phyloP scores from a whole-genome alignment of 2,329 filamentous ascomycete species.

The Elsinoe ampelina region DNA sequence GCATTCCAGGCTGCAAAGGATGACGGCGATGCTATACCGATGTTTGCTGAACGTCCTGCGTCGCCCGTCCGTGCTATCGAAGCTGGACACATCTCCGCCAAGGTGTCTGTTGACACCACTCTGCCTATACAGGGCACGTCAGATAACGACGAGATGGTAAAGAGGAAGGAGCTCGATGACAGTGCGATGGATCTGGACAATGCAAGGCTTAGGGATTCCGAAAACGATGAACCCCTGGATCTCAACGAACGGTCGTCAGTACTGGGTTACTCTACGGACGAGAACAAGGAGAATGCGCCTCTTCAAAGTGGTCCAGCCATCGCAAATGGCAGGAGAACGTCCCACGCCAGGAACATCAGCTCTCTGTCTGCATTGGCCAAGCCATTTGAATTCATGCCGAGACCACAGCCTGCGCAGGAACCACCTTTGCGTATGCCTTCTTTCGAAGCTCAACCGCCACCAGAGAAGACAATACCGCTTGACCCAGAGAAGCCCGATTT shows the following conservation, averaged over 20 bases:
- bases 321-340: neutral
- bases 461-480: neutral
- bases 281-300: slow-evolving; percentile 10
- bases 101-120: neutral
- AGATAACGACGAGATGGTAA: neutral
- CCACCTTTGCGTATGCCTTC: slow-evolving; percentile 9
- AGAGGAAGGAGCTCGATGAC: neutral
- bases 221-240: neutral
- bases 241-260: neutral
- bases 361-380: slow-evolving; percentile 63
- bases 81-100: neutral
- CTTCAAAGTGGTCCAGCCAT: neutral
- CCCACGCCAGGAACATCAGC: slow-evolving; percentile 23
- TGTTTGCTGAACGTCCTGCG: slow-evolving; percentile 52
- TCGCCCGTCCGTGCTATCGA: neutral
- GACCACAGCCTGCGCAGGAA: slow-evolving; percentile 1
- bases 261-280: slow-evolving; percentile 3
- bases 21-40: slow-evolving; percentile 63
- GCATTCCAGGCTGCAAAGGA: slow-evolving; percentile 54
- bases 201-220: neutral
- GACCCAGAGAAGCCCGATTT: slow-evolving; percentile 16
- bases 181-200: neutral
- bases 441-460: neutral
- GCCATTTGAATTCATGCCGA: slow-evolving; percentile 46
- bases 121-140: neutral